phyloP scores from a whole-genome alignment of 1,139 yeast genomes.

The Schizosaccharomyces versatilis region DNA sequence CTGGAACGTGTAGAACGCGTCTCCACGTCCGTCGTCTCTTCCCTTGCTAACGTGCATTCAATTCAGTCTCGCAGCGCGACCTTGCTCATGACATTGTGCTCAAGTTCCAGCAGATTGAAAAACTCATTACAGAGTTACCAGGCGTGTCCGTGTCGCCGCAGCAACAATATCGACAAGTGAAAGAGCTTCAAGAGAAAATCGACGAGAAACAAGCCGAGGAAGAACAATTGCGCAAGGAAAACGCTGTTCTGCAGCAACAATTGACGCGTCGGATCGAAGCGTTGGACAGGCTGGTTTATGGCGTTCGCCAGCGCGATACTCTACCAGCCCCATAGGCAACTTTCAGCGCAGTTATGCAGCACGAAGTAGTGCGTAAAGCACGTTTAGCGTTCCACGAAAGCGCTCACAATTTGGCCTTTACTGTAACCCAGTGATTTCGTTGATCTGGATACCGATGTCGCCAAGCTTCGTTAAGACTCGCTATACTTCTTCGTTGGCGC shows the following conservation, averaged over 20 bases:
- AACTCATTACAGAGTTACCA: background rate
- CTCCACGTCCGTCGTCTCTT: background rate
- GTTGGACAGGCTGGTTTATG: background rate
- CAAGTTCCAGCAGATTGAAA: background rate
- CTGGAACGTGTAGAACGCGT: background rate
- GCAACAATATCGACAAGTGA: background rate
- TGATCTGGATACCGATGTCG: too few species aligned
- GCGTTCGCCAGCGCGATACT: too few species aligned
- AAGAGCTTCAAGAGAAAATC: background rate
- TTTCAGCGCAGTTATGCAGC: too few species aligned
- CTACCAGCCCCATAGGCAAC: too few species aligned
- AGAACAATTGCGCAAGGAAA: background rate
- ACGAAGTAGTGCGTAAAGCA: too few species aligned
- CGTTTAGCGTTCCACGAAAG: too few species aligned
- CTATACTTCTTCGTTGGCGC: too few species aligned
- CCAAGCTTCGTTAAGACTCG: too few species aligned
- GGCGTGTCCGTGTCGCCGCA: background rate
- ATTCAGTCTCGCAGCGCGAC: background rate
- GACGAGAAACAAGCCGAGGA: background rate
- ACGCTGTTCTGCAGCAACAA: background rate
- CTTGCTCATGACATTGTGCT: background rate
- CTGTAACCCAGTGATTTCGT: too few species aligned
- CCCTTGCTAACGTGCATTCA: background rate
- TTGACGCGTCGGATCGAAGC: background rate
- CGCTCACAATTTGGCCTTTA: too few species aligned